phyloP scores from a whole-genome alignment of 1,139 yeast genomes.

The Chernovozyma aurita region DNA sequence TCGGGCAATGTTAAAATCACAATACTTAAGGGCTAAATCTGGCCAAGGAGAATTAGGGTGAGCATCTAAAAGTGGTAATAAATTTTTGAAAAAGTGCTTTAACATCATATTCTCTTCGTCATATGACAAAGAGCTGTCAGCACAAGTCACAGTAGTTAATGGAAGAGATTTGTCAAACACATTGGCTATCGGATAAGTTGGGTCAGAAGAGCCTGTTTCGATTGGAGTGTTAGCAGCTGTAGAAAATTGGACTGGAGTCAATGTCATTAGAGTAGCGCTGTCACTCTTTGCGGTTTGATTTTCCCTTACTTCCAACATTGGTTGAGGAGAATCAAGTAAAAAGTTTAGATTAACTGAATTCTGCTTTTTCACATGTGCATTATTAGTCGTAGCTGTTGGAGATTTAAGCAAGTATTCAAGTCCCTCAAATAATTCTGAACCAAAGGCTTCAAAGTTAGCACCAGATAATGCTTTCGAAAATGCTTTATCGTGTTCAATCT shows the following conservation, averaged over 20 bases:
- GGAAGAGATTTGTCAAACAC: background rate
- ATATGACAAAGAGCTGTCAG: constrained; percentile 18
- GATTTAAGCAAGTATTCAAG: constrained; percentile 17
- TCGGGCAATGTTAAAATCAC: constrained; percentile 52
- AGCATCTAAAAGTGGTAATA: constrained; percentile 48
- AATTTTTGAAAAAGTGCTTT: constrained; percentile 48
- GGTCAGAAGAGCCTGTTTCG: too few relatives aligned
- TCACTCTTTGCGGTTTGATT: background rate
- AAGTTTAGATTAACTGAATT: background rate
- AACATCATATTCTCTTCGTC: constrained; percentile 47
- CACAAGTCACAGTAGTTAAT: background rate
- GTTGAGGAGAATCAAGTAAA: background rate
- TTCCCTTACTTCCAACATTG: background rate
- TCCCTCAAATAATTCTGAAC: constrained; percentile 16
- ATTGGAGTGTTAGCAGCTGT: too few relatives aligned
- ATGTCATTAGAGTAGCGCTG: background rate
- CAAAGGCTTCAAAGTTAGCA: constrained; percentile 10
- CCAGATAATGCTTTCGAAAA: background rate
- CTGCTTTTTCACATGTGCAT: background rate
- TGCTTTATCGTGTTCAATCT: background rate
- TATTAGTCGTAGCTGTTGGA: constrained; percentile 2
- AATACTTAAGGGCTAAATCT: constrained; percentile 47
- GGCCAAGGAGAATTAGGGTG: constrained; percentile 61
- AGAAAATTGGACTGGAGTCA: background rate
- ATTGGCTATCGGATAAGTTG: background rate